These are phyloP conservation scores for Blastobotrys robertii DNA, from an alignment of 805 yeast species.

Conservation along the genomic window DNA sequence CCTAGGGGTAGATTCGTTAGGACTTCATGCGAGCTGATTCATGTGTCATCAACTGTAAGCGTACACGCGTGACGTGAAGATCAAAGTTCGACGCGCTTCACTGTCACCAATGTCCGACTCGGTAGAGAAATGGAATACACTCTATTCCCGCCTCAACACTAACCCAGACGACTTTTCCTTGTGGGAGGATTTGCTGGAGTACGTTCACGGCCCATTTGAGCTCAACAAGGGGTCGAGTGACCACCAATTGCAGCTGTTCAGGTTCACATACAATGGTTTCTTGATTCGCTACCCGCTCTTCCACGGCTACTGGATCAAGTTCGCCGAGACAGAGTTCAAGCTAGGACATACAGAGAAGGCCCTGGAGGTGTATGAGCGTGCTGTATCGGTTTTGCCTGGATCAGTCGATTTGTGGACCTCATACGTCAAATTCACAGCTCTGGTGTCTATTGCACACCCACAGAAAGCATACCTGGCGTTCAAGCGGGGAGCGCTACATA, in stretches of 20 bases:
- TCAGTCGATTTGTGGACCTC: slow-evolving; percentile 31
- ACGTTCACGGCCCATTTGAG: slow-evolving; percentile 20
- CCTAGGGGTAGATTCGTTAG: too few relatives aligned
- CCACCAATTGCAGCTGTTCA: slow-evolving; percentile 17
- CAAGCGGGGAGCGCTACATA: slow-evolving; percentile 35
- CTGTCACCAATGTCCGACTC: neutral
- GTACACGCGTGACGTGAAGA: too few relatives aligned
- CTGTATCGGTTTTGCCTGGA: slow-evolving; percentile 21
- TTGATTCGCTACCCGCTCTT: slow-evolving; percentile 28
- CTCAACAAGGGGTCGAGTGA: slow-evolving; percentile 22
- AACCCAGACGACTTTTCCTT: slow-evolving; percentile 25
- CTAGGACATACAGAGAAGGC: slow-evolving; percentile 25
- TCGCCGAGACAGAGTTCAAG: slow-evolving; percentile 30
- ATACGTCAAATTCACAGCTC: slow-evolving; percentile 27
- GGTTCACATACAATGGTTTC: slow-evolving; percentile 24
- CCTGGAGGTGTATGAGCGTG: slow-evolving; percentile 25
- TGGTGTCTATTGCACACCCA: slow-evolving; percentile 17
- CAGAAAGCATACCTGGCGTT: slow-evolving; percentile 28
- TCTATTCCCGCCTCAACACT: slow-evolving; percentile 9
- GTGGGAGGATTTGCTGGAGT: slow-evolving; percentile 28
- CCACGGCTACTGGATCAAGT: slow-evolving; percentile 34
- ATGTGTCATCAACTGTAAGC: too few relatives aligned
- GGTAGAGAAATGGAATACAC: slow-evolving; percentile 13
- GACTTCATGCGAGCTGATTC: too few relatives aligned
- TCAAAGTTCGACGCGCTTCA: neutral